Conservation (phyloP, 1,139 yeast genomes). For the Kurtzmaniella quercitrusa region DNA sequence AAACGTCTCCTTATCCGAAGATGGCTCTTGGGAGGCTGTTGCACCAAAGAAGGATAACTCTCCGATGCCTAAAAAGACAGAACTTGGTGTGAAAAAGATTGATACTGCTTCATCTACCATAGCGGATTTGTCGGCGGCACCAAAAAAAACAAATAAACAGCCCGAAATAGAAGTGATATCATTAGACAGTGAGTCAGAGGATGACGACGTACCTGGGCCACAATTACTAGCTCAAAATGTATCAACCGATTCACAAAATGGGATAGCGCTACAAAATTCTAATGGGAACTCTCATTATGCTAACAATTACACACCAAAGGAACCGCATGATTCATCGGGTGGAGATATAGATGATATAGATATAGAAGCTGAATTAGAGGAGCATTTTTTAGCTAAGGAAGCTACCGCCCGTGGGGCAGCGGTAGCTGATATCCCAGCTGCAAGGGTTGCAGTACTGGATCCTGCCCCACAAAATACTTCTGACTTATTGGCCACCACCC, state of each 20-base stretch:
- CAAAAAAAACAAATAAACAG: background rate
- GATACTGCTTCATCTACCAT: slow-evolving; percentile 1
- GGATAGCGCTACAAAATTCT: too few relatives aligned
- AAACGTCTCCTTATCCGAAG: slow-evolving; percentile 47
- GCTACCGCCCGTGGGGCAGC: background rate
- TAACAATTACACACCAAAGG: background rate
- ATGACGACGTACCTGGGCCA: too few relatives aligned
- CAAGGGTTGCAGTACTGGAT: background rate
- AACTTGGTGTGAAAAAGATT: background rate
- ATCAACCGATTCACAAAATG: background rate
- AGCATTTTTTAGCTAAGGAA: background rate
- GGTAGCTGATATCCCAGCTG: background rate
- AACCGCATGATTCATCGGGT: background rate
- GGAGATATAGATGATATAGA: background rate
- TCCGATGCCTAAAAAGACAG: background rate
- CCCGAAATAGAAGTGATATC: slow-evolving; percentile 12
- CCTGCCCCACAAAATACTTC: background rate
- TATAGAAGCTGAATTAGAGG: background rate
- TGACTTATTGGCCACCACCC: too few relatives aligned
- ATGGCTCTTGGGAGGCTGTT: slow-evolving; percentile 52
- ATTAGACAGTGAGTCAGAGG: slow-evolving; percentile 12
- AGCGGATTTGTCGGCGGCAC: slow-evolving; percentile 1
- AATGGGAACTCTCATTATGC: background rate
- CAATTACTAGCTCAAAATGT: too few relatives aligned
- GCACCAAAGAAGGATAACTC: slow-evolving; percentile 6